These are phyloP conservation scores for Stephania yunnanensis DNA, from an alignment of 164 flowering plant species.

Conservation along the genomic window DNA sequence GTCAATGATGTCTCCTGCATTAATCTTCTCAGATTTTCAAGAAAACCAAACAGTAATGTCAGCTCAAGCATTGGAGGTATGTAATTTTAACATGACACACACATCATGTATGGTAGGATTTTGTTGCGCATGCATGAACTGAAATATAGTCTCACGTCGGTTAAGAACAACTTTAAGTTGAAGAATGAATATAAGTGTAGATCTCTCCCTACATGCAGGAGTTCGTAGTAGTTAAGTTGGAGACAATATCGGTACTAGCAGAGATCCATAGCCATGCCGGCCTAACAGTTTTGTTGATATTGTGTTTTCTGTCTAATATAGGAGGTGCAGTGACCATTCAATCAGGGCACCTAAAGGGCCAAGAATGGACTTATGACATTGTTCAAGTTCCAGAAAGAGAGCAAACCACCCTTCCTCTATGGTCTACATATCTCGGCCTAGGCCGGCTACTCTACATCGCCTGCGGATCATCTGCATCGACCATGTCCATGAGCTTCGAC, in stretches of 20 bases:
- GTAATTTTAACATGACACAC: neutral
- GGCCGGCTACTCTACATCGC: neutral
- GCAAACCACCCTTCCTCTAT: neutral
- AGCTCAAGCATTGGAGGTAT: neutral
- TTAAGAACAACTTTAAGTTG: no score
- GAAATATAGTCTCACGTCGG: no score
- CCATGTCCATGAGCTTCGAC: slow-evolving; percentile 2
- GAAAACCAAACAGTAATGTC: neutral
- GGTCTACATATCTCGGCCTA: slow-evolving; percentile 5
- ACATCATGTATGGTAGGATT: neutral
- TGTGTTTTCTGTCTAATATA: neutral
- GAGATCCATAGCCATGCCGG: no score
- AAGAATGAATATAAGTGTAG: no score
- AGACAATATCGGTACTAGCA: no score
- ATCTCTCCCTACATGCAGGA: no score
- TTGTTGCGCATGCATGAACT: neutral
- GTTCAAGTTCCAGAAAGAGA: neutral
- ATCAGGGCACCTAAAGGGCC: neutral
- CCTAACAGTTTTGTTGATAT: neutral
- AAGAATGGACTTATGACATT: slow-evolving; percentile 5
- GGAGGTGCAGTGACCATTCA: neutral
- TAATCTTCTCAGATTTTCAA: neutral
- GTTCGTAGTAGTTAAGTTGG: no score
- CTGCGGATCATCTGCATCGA: neutral
- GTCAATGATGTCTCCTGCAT: neutral